Evolutionary conservation across 176 grass and related monocot species (phyloP).

Genomic region (Oropetium thomaeum): DNA sequence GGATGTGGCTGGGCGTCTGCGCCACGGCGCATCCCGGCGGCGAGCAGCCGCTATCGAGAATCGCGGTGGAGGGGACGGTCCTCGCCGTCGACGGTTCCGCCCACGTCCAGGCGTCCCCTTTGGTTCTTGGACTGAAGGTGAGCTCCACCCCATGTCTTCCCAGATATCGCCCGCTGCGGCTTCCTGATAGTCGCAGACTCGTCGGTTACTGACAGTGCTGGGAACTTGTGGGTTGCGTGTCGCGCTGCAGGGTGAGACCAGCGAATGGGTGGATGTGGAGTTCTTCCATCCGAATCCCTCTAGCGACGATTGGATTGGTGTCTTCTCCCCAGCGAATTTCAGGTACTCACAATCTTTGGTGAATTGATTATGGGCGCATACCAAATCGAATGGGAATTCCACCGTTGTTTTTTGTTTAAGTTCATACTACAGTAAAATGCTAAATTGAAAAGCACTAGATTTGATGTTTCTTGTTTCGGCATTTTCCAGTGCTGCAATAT

Average conservation of each 20-base stretch:
- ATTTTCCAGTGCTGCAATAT: constrained; percentile 54
- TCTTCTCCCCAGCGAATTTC: constrained; percentile 86
- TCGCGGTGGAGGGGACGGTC: constrained; percentile 43
- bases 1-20: constrained; percentile 36
- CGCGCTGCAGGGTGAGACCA: constrained; percentile 56
- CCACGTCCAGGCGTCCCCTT: constrained; percentile 41
- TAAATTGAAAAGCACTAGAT: neutral
- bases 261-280: constrained; percentile 69
- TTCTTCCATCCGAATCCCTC: constrained; percentile 63
- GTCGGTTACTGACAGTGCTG: neutral
- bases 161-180: too few relatives aligned
- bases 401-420: neutral
- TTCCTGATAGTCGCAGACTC: neutral
- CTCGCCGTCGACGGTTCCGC: constrained; percentile 22
- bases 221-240: neutral
- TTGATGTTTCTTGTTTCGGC: constrained; percentile 19
- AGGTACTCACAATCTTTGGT: constrained; percentile 26
- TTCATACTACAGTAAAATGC: neutral
- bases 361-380: neutral
- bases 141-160: too few relatives aligned
- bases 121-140: constrained; percentile 56
- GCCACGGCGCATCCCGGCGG: constrained; percentile 25
- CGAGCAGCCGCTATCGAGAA: constrained; percentile 60
- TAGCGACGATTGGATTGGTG: constrained; percentile 62
- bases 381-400: neutral